phyloP scores from a whole-genome alignment of 116 monocot genomes.

The Papilionanthe hybrid region DNA sequence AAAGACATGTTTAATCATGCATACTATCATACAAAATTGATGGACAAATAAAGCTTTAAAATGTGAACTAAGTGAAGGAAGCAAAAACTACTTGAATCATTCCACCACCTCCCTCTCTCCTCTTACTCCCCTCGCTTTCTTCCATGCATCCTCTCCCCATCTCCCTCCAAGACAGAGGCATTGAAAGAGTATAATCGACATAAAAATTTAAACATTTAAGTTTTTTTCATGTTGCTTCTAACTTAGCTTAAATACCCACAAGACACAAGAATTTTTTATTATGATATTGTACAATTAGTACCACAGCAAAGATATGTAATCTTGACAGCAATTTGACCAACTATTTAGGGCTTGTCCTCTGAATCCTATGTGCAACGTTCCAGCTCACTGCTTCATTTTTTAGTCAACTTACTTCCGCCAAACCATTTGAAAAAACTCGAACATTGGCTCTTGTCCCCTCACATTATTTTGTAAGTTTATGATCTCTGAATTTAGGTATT shows the following conservation, averaged over 20 bases:
- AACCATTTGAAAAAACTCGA: neutral
- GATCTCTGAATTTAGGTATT: neutral
- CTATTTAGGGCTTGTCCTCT: neutral
- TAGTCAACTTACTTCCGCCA: neutral
- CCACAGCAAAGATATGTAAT: neutral
- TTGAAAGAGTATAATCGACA: neutral
- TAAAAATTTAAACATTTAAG: too few species aligned
- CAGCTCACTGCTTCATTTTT: neutral
- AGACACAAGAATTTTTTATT: neutral
- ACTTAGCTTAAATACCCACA: neutral
- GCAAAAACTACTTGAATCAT: too few species aligned
- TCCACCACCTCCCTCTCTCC: neutral
- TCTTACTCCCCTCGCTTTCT: neutral
- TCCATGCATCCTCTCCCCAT: neutral
- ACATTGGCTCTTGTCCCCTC: neutral
- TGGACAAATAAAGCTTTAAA: neutral
- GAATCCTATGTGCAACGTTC: neutral
- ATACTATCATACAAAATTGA: neutral
- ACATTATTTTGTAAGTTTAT: neutral
- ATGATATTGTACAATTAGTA: neutral
- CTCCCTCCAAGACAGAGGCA: neutral
- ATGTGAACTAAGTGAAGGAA: neutral
- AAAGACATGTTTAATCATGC: constrained; percentile 3
- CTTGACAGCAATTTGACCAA: neutral
- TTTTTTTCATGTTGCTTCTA: too few species aligned